Base-by-base conservation (phyloP, 2,329 filamentous ascomycete genomes). In the Aspergillus fumigatus region DNA sequence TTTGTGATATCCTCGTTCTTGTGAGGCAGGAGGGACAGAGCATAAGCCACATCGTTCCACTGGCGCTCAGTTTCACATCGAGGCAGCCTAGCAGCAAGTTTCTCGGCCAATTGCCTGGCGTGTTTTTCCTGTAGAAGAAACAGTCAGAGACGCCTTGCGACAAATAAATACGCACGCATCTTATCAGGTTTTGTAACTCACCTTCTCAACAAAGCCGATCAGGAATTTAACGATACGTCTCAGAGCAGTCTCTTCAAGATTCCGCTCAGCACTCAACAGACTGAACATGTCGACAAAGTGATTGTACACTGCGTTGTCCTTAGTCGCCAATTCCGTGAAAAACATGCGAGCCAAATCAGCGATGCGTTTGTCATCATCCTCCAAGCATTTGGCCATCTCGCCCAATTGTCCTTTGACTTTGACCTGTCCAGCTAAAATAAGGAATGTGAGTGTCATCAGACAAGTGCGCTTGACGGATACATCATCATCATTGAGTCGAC, bases 241-340 rank as follows among this genome's bases (percentile, higher is more conserved):
- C 75, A 99, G 88, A 25, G 88, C 85, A 65, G 96, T 91, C 72
- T 97, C 93, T 9, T 91, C 87, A 63, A 99, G 80, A 29, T 81
- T 84, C 53, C 84, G 84, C 65, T 95, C 93, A 0, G 92, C 89
- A 56, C 90, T 94, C 49, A 99, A 80, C 62, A 97, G 78, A 69
- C 89, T 93, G 75, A 99, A 99, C 90, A 99, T 97, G 71, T 99
- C 94, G 27, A 99, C 92, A 75, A 99, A 99, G 77, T 99, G 93
- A 73, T 99, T 99, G 75, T 99, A 99, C 2, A 99, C 91, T 2
- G 94, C 94, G 70, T 99, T 99, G 73, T 99, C 94, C 79, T 99
- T 99, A 65, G 92, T 96, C 59, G 92, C 92, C 54, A 99, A 83
- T 75, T 99, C 94, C 0, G 91, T 93, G 75, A 99, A 99, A 84